These are phyloP conservation scores for Candida quercuum DNA, from an alignment of 805 yeast species.

Conservation along the genomic window DNA sequence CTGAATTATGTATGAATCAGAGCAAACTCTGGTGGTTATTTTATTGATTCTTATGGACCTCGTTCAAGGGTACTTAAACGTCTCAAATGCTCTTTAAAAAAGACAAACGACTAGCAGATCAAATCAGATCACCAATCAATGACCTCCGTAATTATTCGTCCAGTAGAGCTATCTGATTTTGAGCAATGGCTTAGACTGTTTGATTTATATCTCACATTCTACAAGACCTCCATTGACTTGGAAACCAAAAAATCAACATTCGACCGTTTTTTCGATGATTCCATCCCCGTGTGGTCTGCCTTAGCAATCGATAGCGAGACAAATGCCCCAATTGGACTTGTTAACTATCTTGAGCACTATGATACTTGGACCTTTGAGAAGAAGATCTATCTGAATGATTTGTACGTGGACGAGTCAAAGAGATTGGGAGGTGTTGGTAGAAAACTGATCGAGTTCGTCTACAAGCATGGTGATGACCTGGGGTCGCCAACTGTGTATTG, in stretches of 20 bases:
- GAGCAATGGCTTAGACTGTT: constrained; percentile 3
- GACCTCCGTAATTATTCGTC: not conserved
- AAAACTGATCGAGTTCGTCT: constrained; percentile 42
- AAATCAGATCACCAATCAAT: no score
- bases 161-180: not conserved
- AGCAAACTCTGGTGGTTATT: no score
- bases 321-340: constrained; percentile 42
- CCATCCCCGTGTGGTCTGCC: constrained; percentile 40
- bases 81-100: no score
- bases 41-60: no score
- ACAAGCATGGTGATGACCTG: constrained; percentile 39
- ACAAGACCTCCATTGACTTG: not conserved
- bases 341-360: constrained; percentile 41
- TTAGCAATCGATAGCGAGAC: constrained; percentile 36
- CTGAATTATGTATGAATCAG: not conserved
- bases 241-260: constrained; percentile 40
- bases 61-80: no score
- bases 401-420: constrained; percentile 36
- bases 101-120: no score
- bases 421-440: constrained; percentile 48
- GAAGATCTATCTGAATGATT: constrained; percentile 44
- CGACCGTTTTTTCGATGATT: constrained; percentile 37
- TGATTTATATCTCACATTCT: not conserved
- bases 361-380: constrained; percentile 45
- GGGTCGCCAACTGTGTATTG: constrained; percentile 42